Evolutionary conservation across 495 filamentous ascomycete genomes (phyloP).

Genomic region (Talaromyces ruber): DNA sequence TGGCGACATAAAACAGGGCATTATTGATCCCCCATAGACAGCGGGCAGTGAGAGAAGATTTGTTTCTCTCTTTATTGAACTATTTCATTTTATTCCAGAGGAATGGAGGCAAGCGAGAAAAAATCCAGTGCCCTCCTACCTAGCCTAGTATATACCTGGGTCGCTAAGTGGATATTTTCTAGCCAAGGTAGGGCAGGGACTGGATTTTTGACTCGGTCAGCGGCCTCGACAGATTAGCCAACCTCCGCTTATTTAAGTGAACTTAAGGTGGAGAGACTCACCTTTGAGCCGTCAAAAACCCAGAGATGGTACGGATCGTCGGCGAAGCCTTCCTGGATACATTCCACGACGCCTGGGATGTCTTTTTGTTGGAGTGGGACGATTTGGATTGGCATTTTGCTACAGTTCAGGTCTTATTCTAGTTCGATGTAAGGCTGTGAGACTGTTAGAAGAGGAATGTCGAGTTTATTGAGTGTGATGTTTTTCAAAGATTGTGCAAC

Average conservation of each 20-base stretch:
- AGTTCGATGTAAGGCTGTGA: background rate
- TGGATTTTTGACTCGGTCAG: constrained; percentile 3
- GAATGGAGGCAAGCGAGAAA: background rate
- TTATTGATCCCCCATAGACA: constrained; percentile 59
- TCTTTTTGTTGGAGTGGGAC: constrained; percentile 45
- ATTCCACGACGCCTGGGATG: constrained; percentile 49
- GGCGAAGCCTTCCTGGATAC: constrained; percentile 48
- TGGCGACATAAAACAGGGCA: constrained; percentile 57
- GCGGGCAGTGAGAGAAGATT: constrained; percentile 46
- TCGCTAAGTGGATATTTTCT: background rate
- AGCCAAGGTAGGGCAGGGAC: too few relatives aligned
- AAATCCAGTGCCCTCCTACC: background rate
- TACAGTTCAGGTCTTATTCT: background rate
- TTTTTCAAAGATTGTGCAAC: background rate
- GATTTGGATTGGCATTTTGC: constrained; percentile 42
- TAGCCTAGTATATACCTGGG: background rate
- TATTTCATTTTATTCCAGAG: constrained; percentile 7
- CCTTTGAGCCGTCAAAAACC: constrained; percentile 47
- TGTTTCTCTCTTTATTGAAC: constrained; percentile 47
- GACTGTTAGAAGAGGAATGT: background rate
- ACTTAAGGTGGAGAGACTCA: too few relatives aligned
- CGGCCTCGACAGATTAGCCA: constrained; percentile 17
- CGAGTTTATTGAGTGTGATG: background rate
- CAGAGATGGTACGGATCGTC: constrained; percentile 59
- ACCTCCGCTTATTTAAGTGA: too few relatives aligned